Percentiles rank a stretch among this genome's conserved stretches.
Conservation (phyloP, 129 eudicot genomes). For the Helianthus tuberosus region DNA sequence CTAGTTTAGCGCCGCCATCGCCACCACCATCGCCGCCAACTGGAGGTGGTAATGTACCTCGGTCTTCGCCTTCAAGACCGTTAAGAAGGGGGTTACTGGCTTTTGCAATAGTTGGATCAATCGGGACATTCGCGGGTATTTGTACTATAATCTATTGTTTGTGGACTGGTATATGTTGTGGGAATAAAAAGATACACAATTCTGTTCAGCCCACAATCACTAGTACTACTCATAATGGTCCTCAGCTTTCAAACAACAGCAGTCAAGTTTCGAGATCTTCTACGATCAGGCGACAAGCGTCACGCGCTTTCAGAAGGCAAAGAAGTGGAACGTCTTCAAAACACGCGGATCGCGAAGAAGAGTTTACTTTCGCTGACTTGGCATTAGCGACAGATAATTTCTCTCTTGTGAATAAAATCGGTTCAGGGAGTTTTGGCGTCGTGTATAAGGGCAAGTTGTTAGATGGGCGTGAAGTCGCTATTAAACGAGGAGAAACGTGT, state of each 20-base stretch:
- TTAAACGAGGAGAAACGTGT: slow-evolving; percentile 81
- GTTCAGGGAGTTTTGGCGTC: slow-evolving; percentile 93
- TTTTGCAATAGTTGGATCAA: slow-evolving; percentile 82
- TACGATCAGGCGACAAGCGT: slow-evolving; percentile 74
- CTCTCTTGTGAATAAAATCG: slow-evolving; percentile 75
- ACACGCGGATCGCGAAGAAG: slow-evolving; percentile 84
- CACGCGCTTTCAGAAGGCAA: slow-evolving; percentile 72
- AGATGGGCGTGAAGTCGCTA: slow-evolving; percentile 95
- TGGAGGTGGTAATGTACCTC: not conserved
- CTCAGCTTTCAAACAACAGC: slow-evolving; percentile 49
- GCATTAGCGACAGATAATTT: slow-evolving; percentile 72
- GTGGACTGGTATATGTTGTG: slow-evolving; percentile 85
- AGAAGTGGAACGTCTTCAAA: slow-evolving; percentile 95
- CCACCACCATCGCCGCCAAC: slow-evolving; percentile 27
- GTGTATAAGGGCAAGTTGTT: slow-evolving; percentile 85
- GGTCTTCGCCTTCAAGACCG: slow-evolving; percentile 45
- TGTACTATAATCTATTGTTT: slow-evolving; percentile 64
- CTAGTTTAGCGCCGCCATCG: not conserved
- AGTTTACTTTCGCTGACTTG: slow-evolving; percentile 70
- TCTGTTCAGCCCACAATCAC: slow-evolving; percentile 92
- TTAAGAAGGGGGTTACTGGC: slow-evolving; percentile 69
- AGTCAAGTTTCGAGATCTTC: slow-evolving; percentile 79
- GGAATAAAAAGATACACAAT: slow-evolving; percentile 83
- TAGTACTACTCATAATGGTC: slow-evolving; percentile 39
- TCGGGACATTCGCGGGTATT: slow-evolving; percentile 76